These are phyloP conservation scores for Pterocarpus macrocarpus DNA, from an alignment of 306 rosid genomes.

Conservation along the genomic window DNA sequence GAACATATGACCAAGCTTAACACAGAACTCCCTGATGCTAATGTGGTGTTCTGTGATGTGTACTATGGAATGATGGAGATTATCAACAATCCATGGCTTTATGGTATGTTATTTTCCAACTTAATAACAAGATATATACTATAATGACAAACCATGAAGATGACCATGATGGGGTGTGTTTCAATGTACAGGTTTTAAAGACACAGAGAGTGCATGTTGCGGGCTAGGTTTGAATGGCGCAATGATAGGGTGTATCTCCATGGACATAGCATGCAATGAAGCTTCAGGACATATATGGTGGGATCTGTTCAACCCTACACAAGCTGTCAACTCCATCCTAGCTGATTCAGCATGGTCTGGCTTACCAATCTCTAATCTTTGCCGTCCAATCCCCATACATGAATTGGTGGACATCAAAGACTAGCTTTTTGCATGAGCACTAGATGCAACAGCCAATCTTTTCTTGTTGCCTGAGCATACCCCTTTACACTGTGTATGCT, in stretches of 20 bases:
- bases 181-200: constrained; percentile 55
- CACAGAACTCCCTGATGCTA: constrained; percentile 58
- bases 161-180: not conserved
- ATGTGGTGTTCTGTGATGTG: constrained; percentile 77
- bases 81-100: constrained; percentile 54
- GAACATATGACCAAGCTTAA: constrained; percentile 59
- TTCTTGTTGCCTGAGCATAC: not conserved
- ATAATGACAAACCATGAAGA: not conserved
- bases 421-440: constrained; percentile 25
- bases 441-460: not conserved
- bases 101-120: constrained; percentile 55
- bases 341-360: constrained; percentile 82
- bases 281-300: constrained; percentile 75
- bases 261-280: constrained; percentile 66
- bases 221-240: constrained; percentile 81
- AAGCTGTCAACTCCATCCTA: constrained; percentile 70
- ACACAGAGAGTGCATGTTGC: constrained; percentile 72
- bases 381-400: constrained; percentile 66
- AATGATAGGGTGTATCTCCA: constrained; percentile 76
- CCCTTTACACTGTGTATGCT: not conserved
- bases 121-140: too few species aligned
- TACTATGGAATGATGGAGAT: constrained; percentile 74
- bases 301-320: constrained; percentile 82
- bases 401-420: constrained; percentile 51
- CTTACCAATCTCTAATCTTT: constrained; percentile 59